Evolutionary conservation across 1,284 basidiomycete species (phyloP).

Genomic region (Ustilago shanxiensis): DNA sequence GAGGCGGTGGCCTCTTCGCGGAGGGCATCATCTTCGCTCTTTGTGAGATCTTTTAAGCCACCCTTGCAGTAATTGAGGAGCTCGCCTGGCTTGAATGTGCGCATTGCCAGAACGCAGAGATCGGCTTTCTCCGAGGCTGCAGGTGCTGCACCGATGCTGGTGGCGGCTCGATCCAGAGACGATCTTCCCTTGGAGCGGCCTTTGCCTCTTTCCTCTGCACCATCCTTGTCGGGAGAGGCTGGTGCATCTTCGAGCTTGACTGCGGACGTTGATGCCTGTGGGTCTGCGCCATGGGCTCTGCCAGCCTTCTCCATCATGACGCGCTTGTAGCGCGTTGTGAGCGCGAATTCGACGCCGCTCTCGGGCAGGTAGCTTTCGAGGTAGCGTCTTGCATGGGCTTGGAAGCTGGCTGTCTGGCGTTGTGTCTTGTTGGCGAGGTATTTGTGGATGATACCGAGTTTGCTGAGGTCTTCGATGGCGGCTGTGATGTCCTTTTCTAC

Average conservation of each 20-base stretch:
- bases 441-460: slow-evolving; percentile 61
- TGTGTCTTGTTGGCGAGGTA: slow-evolving; percentile 59
- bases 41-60: slow-evolving; percentile 68
- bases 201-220: slow-evolving; percentile 30
- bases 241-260: slow-evolving; percentile 32
- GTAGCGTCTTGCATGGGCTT: slow-evolving; percentile 64
- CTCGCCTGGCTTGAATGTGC: slow-evolving; percentile 78
- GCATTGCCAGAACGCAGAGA: slow-evolving; percentile 87
- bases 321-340: slow-evolving; percentile 64
- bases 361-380: slow-evolving; percentile 68
- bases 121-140: slow-evolving; percentile 80
- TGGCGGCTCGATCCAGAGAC: slow-evolving; percentile 50
- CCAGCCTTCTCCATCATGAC: slow-evolving; percentile 54
- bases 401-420: slow-evolving; percentile 54
- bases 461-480: slow-evolving; percentile 61
- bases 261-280: slow-evolving; percentile 24
- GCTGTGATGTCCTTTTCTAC: slow-evolving; percentile 57
- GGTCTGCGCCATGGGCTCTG: slow-evolving; percentile 17
- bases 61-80: slow-evolving; percentile 82
- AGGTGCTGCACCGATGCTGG: slow-evolving; percentile 45
- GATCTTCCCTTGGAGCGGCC: slow-evolving; percentile 36
- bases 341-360: slow-evolving; percentile 66
- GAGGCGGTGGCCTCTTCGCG: slow-evolving; percentile 79
- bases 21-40: slow-evolving; percentile 69
- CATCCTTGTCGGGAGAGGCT: slow-evolving; percentile 14